Evolutionary conservation across 2,329 filamentous ascomycete species (phyloP).

Genomic region (Scorias spongiosa): DNA sequence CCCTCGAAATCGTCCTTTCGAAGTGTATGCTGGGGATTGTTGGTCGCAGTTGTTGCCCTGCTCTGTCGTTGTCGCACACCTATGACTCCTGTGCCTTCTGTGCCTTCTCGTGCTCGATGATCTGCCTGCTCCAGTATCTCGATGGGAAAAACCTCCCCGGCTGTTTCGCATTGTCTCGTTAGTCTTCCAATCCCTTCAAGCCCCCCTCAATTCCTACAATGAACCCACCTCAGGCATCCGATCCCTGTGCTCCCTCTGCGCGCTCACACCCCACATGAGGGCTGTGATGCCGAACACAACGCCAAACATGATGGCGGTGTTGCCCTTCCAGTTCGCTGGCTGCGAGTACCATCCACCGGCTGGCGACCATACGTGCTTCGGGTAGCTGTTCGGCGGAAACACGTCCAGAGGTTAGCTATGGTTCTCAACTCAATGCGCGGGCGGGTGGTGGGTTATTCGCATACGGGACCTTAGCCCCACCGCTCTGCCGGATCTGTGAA

Average conservation of each 20-base stretch:
- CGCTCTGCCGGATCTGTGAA: slow-evolving; percentile 38
- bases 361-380: slow-evolving; percentile 85
- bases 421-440: not conserved
- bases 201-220: not conserved
- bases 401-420: not conserved
- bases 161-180: slow-evolving; percentile 9
- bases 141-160: slow-evolving; percentile 67
- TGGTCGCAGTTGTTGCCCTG: no score
- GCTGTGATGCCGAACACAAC: slow-evolving; percentile 54
- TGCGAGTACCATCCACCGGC: slow-evolving; percentile 95
- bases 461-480: slow-evolving; percentile 64
- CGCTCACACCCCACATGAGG: slow-evolving; percentile 53
- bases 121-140: slow-evolving; percentile 63
- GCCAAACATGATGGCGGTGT: slow-evolving; percentile 63
- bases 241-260: slow-evolving; percentile 56
- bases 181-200: not conserved
- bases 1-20: no score
- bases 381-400: slow-evolving; percentile 11
- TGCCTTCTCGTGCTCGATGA: slow-evolving; percentile 51
- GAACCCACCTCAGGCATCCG: slow-evolving; percentile 50
- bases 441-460: slow-evolving; percentile 11
- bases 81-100: slow-evolving; percentile 17
- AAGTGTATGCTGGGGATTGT: no score
- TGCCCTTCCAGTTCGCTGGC: slow-evolving; percentile 85
- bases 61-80: no score